Conservation (phyloP, 2,329 filamentous ascomycete genomes). For the Penicillium sp. region DNA sequence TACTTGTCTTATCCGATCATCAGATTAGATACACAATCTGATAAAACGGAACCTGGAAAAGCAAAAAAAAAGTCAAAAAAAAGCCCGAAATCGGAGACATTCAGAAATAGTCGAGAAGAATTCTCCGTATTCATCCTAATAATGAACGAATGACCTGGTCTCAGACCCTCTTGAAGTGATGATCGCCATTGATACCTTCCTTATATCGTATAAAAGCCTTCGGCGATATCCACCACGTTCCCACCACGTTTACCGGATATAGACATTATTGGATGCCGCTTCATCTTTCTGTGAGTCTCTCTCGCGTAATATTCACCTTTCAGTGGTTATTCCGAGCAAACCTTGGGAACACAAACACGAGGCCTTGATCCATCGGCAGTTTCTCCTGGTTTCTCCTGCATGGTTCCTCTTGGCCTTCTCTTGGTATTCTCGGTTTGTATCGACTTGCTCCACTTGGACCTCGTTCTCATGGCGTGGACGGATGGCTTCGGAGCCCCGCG, state of each 20-base stretch:
- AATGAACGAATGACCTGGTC: background rate
- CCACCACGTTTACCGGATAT: too few species aligned
- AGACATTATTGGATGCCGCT: too few species aligned
- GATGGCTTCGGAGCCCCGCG: background rate
- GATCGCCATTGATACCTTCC: background rate
- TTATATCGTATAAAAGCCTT: too few species aligned
- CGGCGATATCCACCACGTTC: too few species aligned
- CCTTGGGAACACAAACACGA: too few species aligned
- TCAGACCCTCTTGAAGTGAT: background rate
- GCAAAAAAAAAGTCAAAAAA: background rate
- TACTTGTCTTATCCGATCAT: conserved; percentile 14
- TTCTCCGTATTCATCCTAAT: background rate
- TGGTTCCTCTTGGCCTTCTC: background rate
- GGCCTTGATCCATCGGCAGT: too few species aligned
- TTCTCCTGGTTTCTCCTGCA: too few species aligned
- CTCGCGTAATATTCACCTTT: too few species aligned
- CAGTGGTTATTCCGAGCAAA: too few species aligned
- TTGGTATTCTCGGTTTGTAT: background rate
- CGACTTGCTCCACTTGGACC: background rate
- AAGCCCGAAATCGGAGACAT: too few species aligned
- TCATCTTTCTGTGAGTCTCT: too few species aligned
- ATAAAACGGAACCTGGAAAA: background rate
- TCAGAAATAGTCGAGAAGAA: too few species aligned
- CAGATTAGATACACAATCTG: conserved; percentile 17
- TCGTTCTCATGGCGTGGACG: background rate